Conservation (phyloP, 2,329 filamentous ascomycete species). For the Fusarium xylarioides region DNA sequence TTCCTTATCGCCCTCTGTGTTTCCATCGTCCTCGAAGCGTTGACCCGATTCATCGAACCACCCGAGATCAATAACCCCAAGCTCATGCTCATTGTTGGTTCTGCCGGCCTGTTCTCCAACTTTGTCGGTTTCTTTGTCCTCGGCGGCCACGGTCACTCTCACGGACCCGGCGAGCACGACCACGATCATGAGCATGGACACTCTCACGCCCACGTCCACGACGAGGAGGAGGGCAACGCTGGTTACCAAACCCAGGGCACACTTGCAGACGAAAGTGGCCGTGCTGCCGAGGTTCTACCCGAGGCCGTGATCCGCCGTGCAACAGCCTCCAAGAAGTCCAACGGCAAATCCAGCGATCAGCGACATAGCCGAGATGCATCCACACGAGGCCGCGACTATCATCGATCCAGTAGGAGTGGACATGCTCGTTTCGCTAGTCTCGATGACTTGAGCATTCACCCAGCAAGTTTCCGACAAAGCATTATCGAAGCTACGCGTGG, state of each 20-base stretch:
- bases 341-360: slow-evolving; percentile 50
- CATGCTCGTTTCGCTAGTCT: slow-evolving; percentile 71
- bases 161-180: slow-evolving; percentile 66
- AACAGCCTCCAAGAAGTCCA: slow-evolving; percentile 40
- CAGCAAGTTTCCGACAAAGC: slow-evolving; percentile 88
- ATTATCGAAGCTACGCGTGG: slow-evolving; percentile 85
- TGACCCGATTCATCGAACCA: slow-evolving; percentile 90
- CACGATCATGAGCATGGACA: slow-evolving; percentile 54
- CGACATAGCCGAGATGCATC: slow-evolving; percentile 40
- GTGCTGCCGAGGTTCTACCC: slow-evolving; percentile 69
- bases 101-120: slow-evolving; percentile 85
- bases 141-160: slow-evolving; percentile 89
- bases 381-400: slow-evolving; percentile 54
- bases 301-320: slow-evolving; percentile 67
- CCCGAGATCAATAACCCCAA: slow-evolving; percentile 86
- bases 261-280: slow-evolving; percentile 65
- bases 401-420: slow-evolving; percentile 59
- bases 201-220: slow-evolving; percentile 47
- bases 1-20: slow-evolving; percentile 97
- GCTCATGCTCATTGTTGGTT: slow-evolving; percentile 90
- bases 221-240: slow-evolving; percentile 63
- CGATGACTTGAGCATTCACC: slow-evolving; percentile 83
- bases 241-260: slow-evolving; percentile 51
- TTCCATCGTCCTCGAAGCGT: slow-evolving; percentile 94
- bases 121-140: slow-evolving; percentile 89